A percentile compares a stretch with the other conserved stretches of the same genome.
Conservation (phyloP, 495 filamentous ascomycete species). For the Ascobolus immersus region DNA sequence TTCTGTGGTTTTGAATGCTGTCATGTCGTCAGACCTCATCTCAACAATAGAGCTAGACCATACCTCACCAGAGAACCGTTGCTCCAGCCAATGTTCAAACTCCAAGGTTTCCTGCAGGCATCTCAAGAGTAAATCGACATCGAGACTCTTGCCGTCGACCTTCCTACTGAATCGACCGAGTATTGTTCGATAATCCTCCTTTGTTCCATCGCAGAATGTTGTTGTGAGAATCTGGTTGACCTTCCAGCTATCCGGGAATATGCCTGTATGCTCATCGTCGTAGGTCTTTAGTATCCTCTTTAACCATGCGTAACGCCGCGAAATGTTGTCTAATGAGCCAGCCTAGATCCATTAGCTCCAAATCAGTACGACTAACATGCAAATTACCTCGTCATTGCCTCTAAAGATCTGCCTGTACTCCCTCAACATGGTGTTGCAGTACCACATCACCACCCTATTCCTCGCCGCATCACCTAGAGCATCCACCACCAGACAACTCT, state of each 20-base stretch:
- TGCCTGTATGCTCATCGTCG: conserved; percentile 70
- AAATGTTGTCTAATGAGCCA: conserved; percentile 89
- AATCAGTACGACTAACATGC: too few species aligned
- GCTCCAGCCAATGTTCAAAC: conserved; percentile 80
- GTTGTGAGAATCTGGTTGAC: conserved; percentile 80
- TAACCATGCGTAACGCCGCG: conserved; percentile 86
- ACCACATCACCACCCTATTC: conserved; percentile 71
- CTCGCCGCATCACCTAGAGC: conserved; percentile 75
- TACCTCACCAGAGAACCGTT: conserved; percentile 47
- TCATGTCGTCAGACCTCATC: conserved; percentile 2
- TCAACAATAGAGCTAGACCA: conserved; percentile 5
- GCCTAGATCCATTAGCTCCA: conserved; percentile 26
- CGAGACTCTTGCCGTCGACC: conserved; percentile 52
- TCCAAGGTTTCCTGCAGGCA: conserved; percentile 93
- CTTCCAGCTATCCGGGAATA: conserved; percentile 73
- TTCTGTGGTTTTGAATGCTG: conserved; percentile 20
- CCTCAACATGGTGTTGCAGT: conserved; percentile 86
- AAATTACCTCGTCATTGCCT: conserved; percentile 88
- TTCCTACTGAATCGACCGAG: conserved; percentile 60
- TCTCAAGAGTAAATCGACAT: conserved; percentile 75
- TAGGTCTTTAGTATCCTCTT: conserved; percentile 86
- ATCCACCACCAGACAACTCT: conserved; percentile 86
- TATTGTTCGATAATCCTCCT: conserved; percentile 86
- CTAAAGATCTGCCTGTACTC: conserved; percentile 85
- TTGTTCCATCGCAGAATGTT: conserved; percentile 78